phyloP scores from a whole-genome alignment of 495 filamentous ascomycete genomes.

The Tuber indicum region DNA sequence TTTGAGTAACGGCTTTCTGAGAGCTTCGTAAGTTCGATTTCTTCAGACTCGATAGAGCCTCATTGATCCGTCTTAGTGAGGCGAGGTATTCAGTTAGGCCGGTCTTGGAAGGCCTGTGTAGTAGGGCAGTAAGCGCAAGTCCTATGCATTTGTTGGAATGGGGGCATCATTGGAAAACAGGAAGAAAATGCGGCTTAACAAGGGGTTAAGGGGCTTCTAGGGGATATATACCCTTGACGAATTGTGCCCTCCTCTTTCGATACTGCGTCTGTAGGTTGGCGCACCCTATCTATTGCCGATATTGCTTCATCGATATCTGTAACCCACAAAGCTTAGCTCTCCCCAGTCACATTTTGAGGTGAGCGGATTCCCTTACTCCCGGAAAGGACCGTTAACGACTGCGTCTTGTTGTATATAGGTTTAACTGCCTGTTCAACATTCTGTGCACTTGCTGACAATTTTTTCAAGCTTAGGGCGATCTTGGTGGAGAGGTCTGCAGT shows the following conservation, averaged over 20 bases:
- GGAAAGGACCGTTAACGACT: slow-evolving; percentile 73
- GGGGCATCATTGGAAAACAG: neutral
- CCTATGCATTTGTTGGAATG: neutral
- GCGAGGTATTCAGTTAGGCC: slow-evolving; percentile 79
- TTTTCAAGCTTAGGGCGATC: slow-evolving; percentile 77
- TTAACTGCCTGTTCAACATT: slow-evolving; percentile 86
- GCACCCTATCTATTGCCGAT: slow-evolving; percentile 76
- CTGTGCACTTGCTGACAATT: slow-evolving; percentile 78
- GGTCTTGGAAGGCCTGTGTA: slow-evolving; percentile 61
- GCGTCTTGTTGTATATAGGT: slow-evolving; percentile 87
- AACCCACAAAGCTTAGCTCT: slow-evolving; percentile 9
- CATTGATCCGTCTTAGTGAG: slow-evolving; percentile 79
- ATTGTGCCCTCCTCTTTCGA: slow-evolving; percentile 87
- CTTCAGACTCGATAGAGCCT: slow-evolving; percentile 71
- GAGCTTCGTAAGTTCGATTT: slow-evolving; percentile 82
- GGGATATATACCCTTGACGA: slow-evolving; percentile 61
- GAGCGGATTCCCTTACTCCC: slow-evolving; percentile 52
- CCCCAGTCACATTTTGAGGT: slow-evolving; percentile 13
- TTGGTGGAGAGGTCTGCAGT: slow-evolving; percentile 76
- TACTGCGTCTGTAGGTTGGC: slow-evolving; percentile 80
- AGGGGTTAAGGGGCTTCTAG: neutral
- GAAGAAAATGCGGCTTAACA: neutral
- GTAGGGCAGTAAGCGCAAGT: neutral
- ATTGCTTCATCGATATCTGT: slow-evolving; percentile 79
- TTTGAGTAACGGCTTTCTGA: slow-evolving; percentile 75